phyloP scores from a whole-genome alignment of 2,329 filamentous ascomycete genomes.

The Claviceps lovelessii region DNA sequence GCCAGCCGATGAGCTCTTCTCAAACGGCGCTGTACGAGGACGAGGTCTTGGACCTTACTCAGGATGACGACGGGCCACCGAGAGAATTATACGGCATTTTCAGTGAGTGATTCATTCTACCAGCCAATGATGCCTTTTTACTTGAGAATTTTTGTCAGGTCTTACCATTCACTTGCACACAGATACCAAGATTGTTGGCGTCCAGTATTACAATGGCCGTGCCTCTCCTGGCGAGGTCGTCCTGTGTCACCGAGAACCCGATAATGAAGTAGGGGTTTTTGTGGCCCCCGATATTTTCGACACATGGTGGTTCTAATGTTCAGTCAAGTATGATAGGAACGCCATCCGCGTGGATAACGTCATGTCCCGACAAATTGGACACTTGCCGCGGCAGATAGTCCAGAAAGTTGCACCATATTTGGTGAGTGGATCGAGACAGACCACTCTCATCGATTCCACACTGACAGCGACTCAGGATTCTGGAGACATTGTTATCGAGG shows the following conservation, averaged over 20 bases:
- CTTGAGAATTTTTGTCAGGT: neutral
- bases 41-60: conserved; percentile 29
- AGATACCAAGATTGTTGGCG: conserved; percentile 38
- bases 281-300: neutral
- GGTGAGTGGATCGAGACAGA: conserved; percentile 24
- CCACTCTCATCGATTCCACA: neutral
- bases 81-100: conserved; percentile 34
- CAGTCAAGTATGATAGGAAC: conserved; percentile 49
- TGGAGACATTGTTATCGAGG: conserved; percentile 51
- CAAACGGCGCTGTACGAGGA: conserved; percentile 16
- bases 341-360: conserved; percentile 71
- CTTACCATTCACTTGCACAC: neutral
- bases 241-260: conserved; percentile 48
- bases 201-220: conserved; percentile 46
- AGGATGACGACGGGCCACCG: conserved; percentile 25
- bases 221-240: conserved; percentile 51
- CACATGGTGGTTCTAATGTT: neutral
- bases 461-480: conserved; percentile 29
- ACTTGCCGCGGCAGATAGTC: conserved; percentile 54
- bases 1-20: conserved; percentile 4
- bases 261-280: conserved; percentile 34
- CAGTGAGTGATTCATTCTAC: conserved; percentile 16
- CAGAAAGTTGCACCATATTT: conserved; percentile 62
- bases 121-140: neutral
- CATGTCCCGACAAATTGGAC: conserved; percentile 60